These are phyloP conservation scores for Colletotrichum australisinense DNA, from an alignment of 2,329 filamentous ascomycete genomes.

Conservation along the genomic window DNA sequence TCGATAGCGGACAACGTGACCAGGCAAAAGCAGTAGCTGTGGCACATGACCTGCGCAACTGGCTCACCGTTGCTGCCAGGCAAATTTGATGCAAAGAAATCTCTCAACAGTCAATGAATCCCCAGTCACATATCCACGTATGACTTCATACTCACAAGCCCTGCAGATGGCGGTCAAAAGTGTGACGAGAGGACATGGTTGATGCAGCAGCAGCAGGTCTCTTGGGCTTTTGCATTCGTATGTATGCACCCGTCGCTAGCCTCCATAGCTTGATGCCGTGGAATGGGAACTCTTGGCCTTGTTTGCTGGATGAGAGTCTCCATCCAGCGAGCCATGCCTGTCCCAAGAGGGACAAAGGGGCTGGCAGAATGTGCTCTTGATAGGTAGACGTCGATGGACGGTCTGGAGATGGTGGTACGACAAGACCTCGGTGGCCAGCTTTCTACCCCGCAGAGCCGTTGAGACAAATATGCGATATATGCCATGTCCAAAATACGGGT, in stretches of 20 bases:
- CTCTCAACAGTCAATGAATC: neutral
- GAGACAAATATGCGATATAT: slow-evolving; percentile 23
- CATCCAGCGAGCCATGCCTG: slow-evolving; percentile 4
- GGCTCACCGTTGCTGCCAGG: slow-evolving; percentile 21
- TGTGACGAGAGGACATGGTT: slow-evolving; percentile 36
- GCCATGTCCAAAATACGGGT: neutral
- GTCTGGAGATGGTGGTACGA: slow-evolving; percentile 24
- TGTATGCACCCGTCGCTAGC: slow-evolving; percentile 31
- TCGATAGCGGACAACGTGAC: slow-evolving; percentile 27
- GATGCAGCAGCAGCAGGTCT: slow-evolving; percentile 26
- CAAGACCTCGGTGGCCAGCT: slow-evolving; percentile 12
- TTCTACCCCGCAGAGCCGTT: slow-evolving; percentile 29
- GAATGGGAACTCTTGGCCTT: slow-evolving; percentile 27
- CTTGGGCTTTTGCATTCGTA: slow-evolving; percentile 29
- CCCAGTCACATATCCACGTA: slow-evolving; percentile 15
- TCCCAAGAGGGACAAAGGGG: slow-evolving; percentile 1
- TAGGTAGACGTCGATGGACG: neutral
- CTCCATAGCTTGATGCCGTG: slow-evolving; percentile 29
- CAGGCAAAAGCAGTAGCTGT: neutral
- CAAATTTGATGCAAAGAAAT: slow-evolving; percentile 4
- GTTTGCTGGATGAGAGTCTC: slow-evolving; percentile 17
- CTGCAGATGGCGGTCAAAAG: slow-evolving; percentile 33
- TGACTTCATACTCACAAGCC: slow-evolving; percentile 31
- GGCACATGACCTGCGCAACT: slow-evolving; percentile 33
- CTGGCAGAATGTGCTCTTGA: slow-evolving; percentile 18